phyloP scores from a whole-genome alignment of 192 early-diverging fungal species.

The Entomortierella beljakovae region DNA sequence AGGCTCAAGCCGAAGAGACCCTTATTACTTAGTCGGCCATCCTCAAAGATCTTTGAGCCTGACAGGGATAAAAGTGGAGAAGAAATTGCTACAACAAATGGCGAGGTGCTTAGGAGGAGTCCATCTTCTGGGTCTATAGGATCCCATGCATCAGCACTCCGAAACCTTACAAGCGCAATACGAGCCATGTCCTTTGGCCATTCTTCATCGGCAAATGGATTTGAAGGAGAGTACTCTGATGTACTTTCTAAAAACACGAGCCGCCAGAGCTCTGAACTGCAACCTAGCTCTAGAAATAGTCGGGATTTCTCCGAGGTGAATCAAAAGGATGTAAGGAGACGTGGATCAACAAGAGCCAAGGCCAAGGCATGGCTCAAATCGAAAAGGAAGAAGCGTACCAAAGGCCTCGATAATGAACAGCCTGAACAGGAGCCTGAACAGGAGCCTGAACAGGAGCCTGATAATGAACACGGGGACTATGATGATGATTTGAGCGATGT shows the following conservation, averaged over 20 bases:
- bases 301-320: conserved; percentile 28
- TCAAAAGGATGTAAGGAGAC: conserved; percentile 33
- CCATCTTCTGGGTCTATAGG: conserved; percentile 3
- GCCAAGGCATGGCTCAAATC: conserved; percentile 51
- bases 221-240: not conserved
- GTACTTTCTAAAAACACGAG: not conserved
- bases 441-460: not conserved
- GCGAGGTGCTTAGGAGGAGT: conserved; percentile 2
- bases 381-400: conserved; percentile 27
- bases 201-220: conserved; percentile 4
- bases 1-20: conserved; percentile 39
- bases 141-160: conserved; percentile 21
- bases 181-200: conserved; percentile 46
- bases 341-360: conserved; percentile 31
- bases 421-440: not conserved
- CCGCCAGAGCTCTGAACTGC: not conserved
- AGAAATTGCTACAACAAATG: not conserved
- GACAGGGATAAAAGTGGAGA: conserved; percentile 10
- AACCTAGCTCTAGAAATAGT: conserved; percentile 28
- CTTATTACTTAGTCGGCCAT: not conserved
- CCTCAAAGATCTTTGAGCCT: conserved; percentile 7
- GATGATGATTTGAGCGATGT: conserved; percentile 9
- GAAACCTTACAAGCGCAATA: conserved; percentile 30
- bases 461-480: not conserved
- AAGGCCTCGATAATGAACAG: not conserved